Percentiles rank a stretch among this genome's conserved stretches.
Evolutionary conservation across 176 grass and related monocot genomes (phyloP).

Genomic region (Bromus sterilis): DNA sequence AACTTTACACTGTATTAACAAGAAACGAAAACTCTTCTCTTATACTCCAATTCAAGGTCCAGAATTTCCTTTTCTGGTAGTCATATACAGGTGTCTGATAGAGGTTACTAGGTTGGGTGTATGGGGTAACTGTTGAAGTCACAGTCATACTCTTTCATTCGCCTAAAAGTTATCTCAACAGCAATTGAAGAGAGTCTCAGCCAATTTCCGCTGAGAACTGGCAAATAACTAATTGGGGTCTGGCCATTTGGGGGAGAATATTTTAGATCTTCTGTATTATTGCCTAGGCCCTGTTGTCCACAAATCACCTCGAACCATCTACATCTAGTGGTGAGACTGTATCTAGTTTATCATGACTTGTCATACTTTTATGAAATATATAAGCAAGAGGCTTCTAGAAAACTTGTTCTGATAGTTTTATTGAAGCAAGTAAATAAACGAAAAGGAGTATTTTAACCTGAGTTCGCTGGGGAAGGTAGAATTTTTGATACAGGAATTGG

Average conservation of each 20-base stretch:
- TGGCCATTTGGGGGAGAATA: neutral
- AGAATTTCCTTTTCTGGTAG: neutral
- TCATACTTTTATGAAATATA: neutral
- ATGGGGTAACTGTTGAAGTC: constrained; percentile 3
- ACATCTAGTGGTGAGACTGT: neutral
- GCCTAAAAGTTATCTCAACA: neutral
- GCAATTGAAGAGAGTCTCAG: neutral
- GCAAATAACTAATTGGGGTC: neutral
- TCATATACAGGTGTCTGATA: neutral
- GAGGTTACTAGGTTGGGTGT: neutral
- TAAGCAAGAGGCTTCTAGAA: neutral
- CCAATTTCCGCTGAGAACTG: neutral
- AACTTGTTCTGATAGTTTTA: neutral
- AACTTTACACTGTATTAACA: neutral
- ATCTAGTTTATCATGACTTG: neutral
- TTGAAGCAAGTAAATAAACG: neutral
- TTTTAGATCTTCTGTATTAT: neutral
- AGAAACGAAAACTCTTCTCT: neutral
- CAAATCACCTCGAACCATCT: neutral
- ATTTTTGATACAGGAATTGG: neutral
- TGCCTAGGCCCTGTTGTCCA: neutral
- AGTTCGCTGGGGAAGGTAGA: neutral
- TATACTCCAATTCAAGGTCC: neutral
- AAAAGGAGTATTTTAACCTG: neutral
- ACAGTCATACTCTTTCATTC: neutral